Evolutionary conservation across 2,329 filamentous ascomycete species (phyloP).

Genomic region (Thielaviopsis punctulata): DNA sequence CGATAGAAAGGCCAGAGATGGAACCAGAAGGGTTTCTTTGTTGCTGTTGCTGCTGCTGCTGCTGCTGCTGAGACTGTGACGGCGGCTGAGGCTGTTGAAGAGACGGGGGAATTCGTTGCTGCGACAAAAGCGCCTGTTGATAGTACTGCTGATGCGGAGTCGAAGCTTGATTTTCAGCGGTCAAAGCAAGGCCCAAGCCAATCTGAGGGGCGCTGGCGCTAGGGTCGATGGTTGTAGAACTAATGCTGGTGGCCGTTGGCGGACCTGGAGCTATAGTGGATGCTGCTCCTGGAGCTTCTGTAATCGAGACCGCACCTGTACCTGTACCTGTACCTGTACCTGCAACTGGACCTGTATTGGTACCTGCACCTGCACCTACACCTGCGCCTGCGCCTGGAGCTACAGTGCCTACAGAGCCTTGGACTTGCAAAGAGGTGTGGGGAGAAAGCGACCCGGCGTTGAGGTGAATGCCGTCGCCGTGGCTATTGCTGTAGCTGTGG

Average conservation of each 20-base stretch:
- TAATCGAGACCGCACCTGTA: too few species aligned
- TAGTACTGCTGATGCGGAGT: constrained; percentile 2
- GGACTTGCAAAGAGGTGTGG: neutral
- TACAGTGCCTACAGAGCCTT: neutral
- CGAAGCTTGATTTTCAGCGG: neutral
- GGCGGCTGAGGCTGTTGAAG: constrained; percentile 16
- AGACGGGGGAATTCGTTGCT: constrained; percentile 14
- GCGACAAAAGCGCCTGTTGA: constrained; percentile 15
- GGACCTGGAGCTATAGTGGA: constrained; percentile 10
- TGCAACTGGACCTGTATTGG: too few species aligned
- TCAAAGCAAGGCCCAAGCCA: neutral
- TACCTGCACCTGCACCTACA: too few species aligned
- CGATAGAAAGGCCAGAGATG: constrained; percentile 18
- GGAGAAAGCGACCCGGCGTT: neutral
- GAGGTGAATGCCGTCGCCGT: neutral
- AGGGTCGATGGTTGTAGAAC: constrained; percentile 11
- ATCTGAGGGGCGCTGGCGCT: constrained; percentile 13
- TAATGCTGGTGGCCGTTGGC: neutral
- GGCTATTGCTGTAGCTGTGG: constrained; percentile 6
- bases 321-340: too few species aligned
- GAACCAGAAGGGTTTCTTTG: constrained; percentile 17
- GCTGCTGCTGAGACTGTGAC: constrained; percentile 15
- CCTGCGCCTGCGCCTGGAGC: neutral
- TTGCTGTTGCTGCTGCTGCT: constrained; percentile 15
- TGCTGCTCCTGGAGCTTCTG: constrained; percentile 10